Percentiles rank a stretch among this genome's conserved stretches.
phyloP scores from a whole-genome alignment of 2,329 filamentous ascomycete genomes.

The Epichloe scottii region DNA sequence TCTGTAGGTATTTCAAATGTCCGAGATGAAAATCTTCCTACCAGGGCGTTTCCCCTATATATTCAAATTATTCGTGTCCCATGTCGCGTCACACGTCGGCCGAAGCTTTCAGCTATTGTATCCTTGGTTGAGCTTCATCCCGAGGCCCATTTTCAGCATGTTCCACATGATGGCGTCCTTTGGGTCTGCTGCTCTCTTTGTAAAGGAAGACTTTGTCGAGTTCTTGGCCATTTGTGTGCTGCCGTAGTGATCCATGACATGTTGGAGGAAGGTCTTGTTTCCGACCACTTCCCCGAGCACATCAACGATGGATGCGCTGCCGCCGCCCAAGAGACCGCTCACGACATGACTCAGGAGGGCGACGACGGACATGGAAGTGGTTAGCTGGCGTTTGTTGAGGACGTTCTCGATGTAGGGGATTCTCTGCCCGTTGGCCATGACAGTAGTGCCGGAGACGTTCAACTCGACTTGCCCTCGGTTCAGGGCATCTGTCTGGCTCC shows the following conservation, averaged over 20 bases:
- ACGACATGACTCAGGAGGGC: slow-evolving; percentile 26
- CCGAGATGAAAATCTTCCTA: no score
- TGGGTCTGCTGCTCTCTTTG: neutral
- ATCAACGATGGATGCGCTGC: slow-evolving; percentile 18
- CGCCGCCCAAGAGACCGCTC: slow-evolving; percentile 20
- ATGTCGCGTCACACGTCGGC: neutral
- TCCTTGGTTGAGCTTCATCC: slow-evolving; percentile 4
- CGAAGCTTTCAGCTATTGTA: neutral
- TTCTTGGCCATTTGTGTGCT: slow-evolving; percentile 5
- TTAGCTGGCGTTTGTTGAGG: slow-evolving; percentile 25
- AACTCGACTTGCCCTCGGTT: slow-evolving; percentile 27
- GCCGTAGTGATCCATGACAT: slow-evolving; percentile 24
- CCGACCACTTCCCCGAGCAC: slow-evolving; percentile 25
- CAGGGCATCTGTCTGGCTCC: slow-evolving; percentile 24
- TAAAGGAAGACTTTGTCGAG: neutral
- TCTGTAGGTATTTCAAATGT: no score
- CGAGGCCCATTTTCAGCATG: slow-evolving; percentile 6
- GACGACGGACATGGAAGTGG: slow-evolving; percentile 24
- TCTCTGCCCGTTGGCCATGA: slow-evolving; percentile 28
- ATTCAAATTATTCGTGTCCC: no score
- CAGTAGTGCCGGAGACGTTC: slow-evolving; percentile 28
- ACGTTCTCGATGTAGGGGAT: slow-evolving; percentile 32
- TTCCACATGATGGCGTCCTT: slow-evolving; percentile 7
- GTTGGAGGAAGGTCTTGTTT: slow-evolving; percentile 26
- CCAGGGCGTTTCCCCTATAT: no score